A percentile compares a stretch with the other conserved stretches of the same genome.
These are phyloP conservation scores for Lipomyces yamanashiensis DNA, from an alignment of 805 yeast species.

Conservation along the genomic window DNA sequence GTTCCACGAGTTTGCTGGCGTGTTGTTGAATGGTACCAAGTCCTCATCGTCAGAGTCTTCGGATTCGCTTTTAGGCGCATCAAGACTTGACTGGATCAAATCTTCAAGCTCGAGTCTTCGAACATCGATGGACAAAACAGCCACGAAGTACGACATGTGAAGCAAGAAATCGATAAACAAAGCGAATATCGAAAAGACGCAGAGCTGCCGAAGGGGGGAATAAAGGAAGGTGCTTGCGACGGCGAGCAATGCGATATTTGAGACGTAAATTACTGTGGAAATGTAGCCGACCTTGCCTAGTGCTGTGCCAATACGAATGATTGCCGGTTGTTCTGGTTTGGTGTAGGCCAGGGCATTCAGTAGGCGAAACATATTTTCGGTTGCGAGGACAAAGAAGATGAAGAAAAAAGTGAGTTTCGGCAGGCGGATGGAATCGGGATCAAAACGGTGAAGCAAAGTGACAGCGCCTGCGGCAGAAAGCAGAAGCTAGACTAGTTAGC, in stretches of 20 bases:
- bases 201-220: constrained; percentile 43
- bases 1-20: constrained; percentile 23
- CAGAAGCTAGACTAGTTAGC: constrained; percentile 8
- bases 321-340: constrained; percentile 52
- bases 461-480: constrained; percentile 27
- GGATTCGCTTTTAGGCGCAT: constrained; percentile 9
- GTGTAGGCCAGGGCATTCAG: constrained; percentile 49
- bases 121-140: constrained; percentile 70
- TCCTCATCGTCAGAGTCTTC: constrained; percentile 36
- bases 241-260: constrained; percentile 41
- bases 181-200: constrained; percentile 54
- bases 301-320: constrained; percentile 48
- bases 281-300: constrained; percentile 47
- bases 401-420: constrained; percentile 50
- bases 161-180: constrained; percentile 63
- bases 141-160: constrained; percentile 66
- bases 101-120: constrained; percentile 66
- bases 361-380: constrained; percentile 56
- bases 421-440: constrained; percentile 13
- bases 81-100: constrained; percentile 40
- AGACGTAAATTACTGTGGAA: constrained; percentile 48
- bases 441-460: constrained; percentile 13
- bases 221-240: constrained; percentile 30
- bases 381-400: constrained; percentile 50
- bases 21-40: background rate